Percentiles rank a stretch among this genome's conserved stretches.
These are phyloP conservation scores for Neurospora sp. DNA, from an alignment of 495 filamentous ascomycete species.

Conservation along the genomic window DNA sequence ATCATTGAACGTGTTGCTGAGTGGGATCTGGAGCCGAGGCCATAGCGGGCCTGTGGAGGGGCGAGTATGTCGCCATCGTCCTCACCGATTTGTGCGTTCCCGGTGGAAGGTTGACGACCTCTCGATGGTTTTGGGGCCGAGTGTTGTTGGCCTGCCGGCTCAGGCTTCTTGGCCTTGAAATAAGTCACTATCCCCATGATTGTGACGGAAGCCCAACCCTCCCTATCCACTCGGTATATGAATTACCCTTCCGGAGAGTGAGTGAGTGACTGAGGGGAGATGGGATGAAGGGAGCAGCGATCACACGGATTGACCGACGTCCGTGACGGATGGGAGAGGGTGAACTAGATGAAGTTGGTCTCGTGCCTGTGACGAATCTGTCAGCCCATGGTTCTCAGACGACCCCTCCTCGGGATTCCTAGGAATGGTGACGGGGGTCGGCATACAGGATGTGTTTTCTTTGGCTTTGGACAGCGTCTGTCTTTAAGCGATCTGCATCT, in stretches of 20 bases:
- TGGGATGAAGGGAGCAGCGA: not conserved
- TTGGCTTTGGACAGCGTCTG: not conserved
- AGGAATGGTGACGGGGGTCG: not conserved
- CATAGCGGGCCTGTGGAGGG: not conserved
- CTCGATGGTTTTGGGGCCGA: not conserved
- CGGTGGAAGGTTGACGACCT: not conserved
- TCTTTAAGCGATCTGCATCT: not conserved
- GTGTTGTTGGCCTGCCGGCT: slow-evolving; percentile 8
- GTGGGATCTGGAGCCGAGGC: not conserved
- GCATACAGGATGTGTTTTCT: not conserved
- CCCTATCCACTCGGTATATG: not conserved
- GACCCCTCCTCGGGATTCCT: not conserved
- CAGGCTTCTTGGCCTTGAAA: slow-evolving; percentile 46
- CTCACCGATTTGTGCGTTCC: not conserved
- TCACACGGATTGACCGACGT: not conserved
- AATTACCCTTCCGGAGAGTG: not conserved
- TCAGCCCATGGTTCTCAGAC: not conserved
- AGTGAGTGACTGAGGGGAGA: not conserved
- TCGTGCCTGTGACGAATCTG: not conserved
- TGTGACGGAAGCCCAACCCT: slow-evolving; percentile 1
- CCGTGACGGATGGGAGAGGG: not conserved
- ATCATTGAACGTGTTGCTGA: slow-evolving; percentile 20
- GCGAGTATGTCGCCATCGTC: slow-evolving; percentile 32
- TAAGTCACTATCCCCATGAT: slow-evolving; percentile 52
- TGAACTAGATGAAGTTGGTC: not conserved